phyloP scores from a whole-genome alignment of 1,284 basidiomycete genomes.

The Malassezia sp. region DNA sequence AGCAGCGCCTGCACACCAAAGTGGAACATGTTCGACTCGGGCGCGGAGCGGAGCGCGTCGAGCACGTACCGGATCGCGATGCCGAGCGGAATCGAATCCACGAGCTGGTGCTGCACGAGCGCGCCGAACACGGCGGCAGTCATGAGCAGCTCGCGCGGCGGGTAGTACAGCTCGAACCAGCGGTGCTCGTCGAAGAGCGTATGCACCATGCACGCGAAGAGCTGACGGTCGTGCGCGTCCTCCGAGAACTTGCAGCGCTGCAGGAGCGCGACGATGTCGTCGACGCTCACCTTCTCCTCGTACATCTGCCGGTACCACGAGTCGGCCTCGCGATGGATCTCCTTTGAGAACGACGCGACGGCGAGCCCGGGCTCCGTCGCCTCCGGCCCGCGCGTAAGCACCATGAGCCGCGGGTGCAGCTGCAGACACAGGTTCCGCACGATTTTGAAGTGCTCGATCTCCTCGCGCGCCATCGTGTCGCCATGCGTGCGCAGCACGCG shows the following conservation, averaged over 20 bases:
- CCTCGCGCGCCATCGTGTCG: conserved; percentile 52
- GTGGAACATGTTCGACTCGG: conserved; percentile 84
- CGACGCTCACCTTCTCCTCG: conserved; percentile 75
- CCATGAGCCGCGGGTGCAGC: conserved; percentile 91
- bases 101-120: conserved; percentile 81
- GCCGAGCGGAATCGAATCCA: conserved; percentile 87
- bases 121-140: conserved; percentile 94
- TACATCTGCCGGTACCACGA: conserved; percentile 97
- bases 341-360: conserved; percentile 73
- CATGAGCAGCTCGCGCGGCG: conserved; percentile 83
- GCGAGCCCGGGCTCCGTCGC: conserved; percentile 82
- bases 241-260: conserved; percentile 72
- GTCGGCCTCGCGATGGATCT: conserved; percentile 77
- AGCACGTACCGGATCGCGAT: conserved; percentile 95
- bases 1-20: conserved; percentile 86
- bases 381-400: conserved; percentile 66
- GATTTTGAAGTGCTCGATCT: conserved; percentile 79
- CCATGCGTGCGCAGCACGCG: conserved; percentile 40
- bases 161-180: conserved; percentile 88
- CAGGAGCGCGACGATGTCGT: conserved; percentile 79
- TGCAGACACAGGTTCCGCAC: conserved; percentile 87
- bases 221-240: conserved; percentile 76
- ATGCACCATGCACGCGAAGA: conserved; percentile 97
- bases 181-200: conserved; percentile 99
- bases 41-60: conserved; percentile 65